Evolutionary conservation across 2,329 filamentous ascomycete species (phyloP), one percentile per base, ranked within the genome.

Genomic region (Alternaria brassicae): DNA sequence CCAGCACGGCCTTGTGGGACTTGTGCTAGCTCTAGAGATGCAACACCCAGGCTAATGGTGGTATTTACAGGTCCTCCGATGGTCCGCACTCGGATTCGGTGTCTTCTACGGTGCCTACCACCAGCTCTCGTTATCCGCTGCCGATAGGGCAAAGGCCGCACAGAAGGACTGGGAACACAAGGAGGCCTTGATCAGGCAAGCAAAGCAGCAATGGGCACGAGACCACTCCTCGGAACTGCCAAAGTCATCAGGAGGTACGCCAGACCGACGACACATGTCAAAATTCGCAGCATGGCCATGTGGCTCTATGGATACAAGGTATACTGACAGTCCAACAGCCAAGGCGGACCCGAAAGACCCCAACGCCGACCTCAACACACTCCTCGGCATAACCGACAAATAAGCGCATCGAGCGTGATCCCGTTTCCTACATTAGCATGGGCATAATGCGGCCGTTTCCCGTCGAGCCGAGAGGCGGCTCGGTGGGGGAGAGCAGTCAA

Each of bases 21-120:
- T 12, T 23, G 19, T 49, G 41, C 48, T 36, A 55, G 58, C 63
- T 57, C 40, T 15, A 28, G 39, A 42, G 17, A 60, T 63, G 53
- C 28, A 32, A 37, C 39, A 53, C 56, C 13, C 39, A 51, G 66
- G 69, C 73, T 77, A 68, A 77, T 53, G 19, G 44, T 42, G 49
- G 63, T 62, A 53, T 50, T 56, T 52, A 57, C 81, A 99, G 95
- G 94, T 99, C 81, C 88, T 98, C 81, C 93, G 95, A 83, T 99
- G 94, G 87, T 94, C 93, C 77, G 93, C 93, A 78, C 91, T 99
- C 70, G 91, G 89, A 77, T 85, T 92, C 76, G 95, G 95, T 79
- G 84, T 98, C 78, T 89, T 97, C 83, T 99, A 99, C 85, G 95
- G 95, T 80, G 88, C 97, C 84, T 91, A 89, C 81, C 94, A 97